A percentile compares a stretch with the other conserved stretches of the same genome.
Evolutionary conservation across 176 grass and related monocot genomes (phyloP).

Genomic region (Cenchrus purpureus): DNA sequence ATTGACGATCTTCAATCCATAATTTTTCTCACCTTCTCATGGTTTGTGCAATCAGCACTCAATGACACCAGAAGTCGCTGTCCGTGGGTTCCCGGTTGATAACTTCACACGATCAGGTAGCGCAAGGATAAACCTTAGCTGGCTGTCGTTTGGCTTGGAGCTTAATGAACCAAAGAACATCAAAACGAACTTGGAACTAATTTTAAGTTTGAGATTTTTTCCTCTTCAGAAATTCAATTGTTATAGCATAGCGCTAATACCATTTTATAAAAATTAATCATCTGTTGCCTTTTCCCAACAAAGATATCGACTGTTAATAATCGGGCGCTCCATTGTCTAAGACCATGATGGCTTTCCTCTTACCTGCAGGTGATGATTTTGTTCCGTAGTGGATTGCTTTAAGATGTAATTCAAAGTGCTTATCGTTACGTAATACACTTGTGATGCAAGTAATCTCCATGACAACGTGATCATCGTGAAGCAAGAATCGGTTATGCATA

Average conservation of each 20-base stretch:
- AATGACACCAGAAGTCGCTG: constrained; percentile 86
- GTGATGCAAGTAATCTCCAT: constrained; percentile 68
- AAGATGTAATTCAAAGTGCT: not conserved
- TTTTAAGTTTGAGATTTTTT: constrained; percentile 71
- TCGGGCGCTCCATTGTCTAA: constrained; percentile 76
- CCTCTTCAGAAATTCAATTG: constrained; percentile 16
- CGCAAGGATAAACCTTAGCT: constrained; percentile 78
- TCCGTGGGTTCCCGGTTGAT: constrained; percentile 86
- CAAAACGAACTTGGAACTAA: constrained; percentile 77
- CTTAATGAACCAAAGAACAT: constrained; percentile 85
- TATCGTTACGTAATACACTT: constrained; percentile 12
- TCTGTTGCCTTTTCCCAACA: constrained; percentile 12
- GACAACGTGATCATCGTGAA: constrained; percentile 99
- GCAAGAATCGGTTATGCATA: constrained; percentile 86
- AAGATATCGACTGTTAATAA: constrained; percentile 92
- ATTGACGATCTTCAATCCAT: constrained; percentile 4
- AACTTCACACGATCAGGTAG: constrained; percentile 83
- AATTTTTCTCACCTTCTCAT: constrained; percentile 34
- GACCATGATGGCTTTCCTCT: constrained; percentile 89
- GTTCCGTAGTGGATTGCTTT: not conserved
- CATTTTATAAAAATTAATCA: constrained; percentile 14
- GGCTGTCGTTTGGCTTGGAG: constrained; percentile 82
- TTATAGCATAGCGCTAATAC: not conserved
- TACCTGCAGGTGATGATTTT: constrained; percentile 79
- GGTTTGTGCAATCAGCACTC: constrained; percentile 76